A percentile compares a stretch with the other conserved stretches of the same genome.
Conservation (phyloP, 2,329 filamentous ascomycete species). For the Ophiostoma sp. region DNA sequence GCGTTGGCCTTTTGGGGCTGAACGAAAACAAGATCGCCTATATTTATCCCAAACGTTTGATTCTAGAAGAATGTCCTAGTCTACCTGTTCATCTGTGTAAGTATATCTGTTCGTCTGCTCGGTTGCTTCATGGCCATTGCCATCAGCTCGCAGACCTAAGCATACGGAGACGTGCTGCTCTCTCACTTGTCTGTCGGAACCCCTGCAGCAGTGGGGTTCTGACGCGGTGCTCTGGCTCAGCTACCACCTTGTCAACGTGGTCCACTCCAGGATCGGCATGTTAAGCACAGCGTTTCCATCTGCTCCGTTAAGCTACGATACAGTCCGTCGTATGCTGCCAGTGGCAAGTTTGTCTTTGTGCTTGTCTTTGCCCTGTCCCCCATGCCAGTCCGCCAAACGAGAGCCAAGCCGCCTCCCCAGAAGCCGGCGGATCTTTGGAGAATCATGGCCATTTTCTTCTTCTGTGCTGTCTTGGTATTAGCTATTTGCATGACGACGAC, state of each 20-base stretch:
- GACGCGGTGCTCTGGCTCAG: not conserved
- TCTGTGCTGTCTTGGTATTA: not conserved
- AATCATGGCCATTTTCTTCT: not conserved
- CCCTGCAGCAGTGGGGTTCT: not conserved
- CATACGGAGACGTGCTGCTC: not conserved
- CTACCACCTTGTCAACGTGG: not conserved
- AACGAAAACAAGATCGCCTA: too few species aligned
- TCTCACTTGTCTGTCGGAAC: not conserved
- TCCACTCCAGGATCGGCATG: constrained; percentile 5
- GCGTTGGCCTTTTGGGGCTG: too few species aligned
- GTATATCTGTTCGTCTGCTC: too few species aligned
- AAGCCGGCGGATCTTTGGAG: constrained; percentile 4
- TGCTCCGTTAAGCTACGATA: not conserved
- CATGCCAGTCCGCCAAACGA: not conserved
- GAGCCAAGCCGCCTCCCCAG: constrained; percentile 14
- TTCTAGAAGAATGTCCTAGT: too few species aligned
- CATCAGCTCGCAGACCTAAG: too few species aligned
- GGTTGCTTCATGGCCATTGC: too few species aligned
- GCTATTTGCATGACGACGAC: not conserved
- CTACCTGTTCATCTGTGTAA: too few species aligned
- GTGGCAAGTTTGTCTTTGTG: constrained; percentile 6
- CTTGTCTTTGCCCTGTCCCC: not conserved
- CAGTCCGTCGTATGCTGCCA: not conserved
- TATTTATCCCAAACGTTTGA: too few species aligned
- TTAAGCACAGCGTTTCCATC: not conserved